These are phyloP conservation scores for Reticulascus tulasneorum DNA, from an alignment of 2,329 filamentous ascomycete genomes.

Conservation along the genomic window DNA sequence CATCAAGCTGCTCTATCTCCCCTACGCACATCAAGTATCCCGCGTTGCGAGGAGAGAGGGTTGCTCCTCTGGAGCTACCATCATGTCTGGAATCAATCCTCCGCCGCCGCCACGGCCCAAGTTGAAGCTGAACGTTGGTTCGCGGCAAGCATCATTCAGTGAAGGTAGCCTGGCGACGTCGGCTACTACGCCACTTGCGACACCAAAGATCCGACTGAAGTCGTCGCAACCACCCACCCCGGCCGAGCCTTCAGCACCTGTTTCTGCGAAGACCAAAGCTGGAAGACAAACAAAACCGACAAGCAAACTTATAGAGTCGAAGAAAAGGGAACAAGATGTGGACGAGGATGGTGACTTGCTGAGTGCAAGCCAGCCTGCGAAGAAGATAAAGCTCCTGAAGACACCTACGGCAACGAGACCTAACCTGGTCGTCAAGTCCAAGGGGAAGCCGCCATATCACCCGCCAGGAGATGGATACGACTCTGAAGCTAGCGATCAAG, in stretches of 20 bases:
- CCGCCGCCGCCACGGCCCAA: slow-evolving; percentile 18
- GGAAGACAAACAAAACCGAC: slow-evolving; percentile 57
- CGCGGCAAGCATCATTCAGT: slow-evolving; percentile 13
- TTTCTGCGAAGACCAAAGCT: slow-evolving; percentile 52
- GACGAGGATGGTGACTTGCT: slow-evolving; percentile 42
- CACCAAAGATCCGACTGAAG: slow-evolving; percentile 35
- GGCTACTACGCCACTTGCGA: slow-evolving; percentile 14
- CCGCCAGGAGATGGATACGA: slow-evolving; percentile 88
- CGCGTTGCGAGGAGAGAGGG: no score
- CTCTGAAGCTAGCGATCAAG: slow-evolving; percentile 88
- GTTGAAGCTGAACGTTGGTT: slow-evolving; percentile 19
- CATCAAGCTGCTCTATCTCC: no score
- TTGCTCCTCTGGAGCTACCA: no score
- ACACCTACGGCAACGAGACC: slow-evolving; percentile 24
- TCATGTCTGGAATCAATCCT: no score
- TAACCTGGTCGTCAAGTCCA: slow-evolving; percentile 52
- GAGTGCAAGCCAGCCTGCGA: slow-evolving; percentile 33
- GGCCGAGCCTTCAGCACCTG: slow-evolving; percentile 20
- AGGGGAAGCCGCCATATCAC: slow-evolving; percentile 64
- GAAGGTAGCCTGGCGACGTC: slow-evolving; percentile 13
- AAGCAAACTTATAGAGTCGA: slow-evolving; percentile 52
- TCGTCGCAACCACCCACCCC: slow-evolving; percentile 35
- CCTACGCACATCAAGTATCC: no score
- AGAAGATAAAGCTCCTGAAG: slow-evolving; percentile 51
- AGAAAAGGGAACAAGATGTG: slow-evolving; percentile 56